phyloP scores from a whole-genome alignment of 169 alveolate species.

The Plasmodium vivax region DNA sequence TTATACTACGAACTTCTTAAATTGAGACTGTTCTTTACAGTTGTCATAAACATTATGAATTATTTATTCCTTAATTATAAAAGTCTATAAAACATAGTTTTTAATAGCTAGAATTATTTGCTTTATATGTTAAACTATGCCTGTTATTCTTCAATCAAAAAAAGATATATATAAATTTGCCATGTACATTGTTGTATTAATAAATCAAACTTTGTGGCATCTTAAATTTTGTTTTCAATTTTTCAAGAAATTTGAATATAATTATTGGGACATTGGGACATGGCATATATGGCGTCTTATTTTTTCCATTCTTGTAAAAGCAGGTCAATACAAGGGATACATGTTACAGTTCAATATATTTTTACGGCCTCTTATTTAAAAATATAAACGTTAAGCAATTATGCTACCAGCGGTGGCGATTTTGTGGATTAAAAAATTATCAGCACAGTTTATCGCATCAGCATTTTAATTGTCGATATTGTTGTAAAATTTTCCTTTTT shows the following conservation, averaged over 20 bases:
- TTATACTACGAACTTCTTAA: no score
- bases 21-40: no score
- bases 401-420: not conserved
- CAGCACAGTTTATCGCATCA: not conserved
- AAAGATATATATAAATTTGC: no score
- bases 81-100: no score
- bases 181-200: no score
- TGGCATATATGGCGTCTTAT: not conserved
- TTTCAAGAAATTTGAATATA: not conserved
- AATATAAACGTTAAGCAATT: not conserved
- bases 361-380: not conserved
- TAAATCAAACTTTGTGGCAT: not conserved
- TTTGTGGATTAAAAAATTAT: not conserved
- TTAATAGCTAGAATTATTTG: no score
- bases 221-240: not conserved
- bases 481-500: not conserved
- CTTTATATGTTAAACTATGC: no score
- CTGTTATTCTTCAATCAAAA: no score
- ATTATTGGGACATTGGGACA: not conserved
- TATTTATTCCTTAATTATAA: no score
- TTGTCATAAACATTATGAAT: no score
- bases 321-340: not conserved
- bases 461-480: not conserved
- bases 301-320: not conserved
- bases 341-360: not conserved